Percentiles rank a stretch among this genome's conserved stretches.
phyloP scores from a whole-genome alignment of 768 basidiomycete genomes.

The Trametes elegans region DNA sequence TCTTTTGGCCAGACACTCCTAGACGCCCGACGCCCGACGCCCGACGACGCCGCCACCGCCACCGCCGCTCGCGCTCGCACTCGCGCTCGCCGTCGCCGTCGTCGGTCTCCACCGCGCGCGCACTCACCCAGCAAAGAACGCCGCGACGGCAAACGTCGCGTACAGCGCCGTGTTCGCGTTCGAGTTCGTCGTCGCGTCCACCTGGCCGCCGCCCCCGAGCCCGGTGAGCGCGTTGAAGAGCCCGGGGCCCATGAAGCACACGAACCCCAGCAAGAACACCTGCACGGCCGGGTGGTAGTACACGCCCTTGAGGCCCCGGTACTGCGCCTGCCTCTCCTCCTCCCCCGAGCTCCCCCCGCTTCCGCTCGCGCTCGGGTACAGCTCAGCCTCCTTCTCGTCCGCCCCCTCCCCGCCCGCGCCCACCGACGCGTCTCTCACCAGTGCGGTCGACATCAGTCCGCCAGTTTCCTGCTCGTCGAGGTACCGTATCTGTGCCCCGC shows the following conservation, averaged over 20 bases:
- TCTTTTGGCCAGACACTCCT: no score
- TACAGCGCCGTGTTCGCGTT: conserved; percentile 73
- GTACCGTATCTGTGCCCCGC: no score
- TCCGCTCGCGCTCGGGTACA: neutral
- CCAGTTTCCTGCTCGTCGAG: no score
- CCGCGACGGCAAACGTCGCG: conserved; percentile 55
- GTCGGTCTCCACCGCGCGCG: neutral
- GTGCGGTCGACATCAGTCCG: no score
- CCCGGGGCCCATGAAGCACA: conserved; percentile 60
- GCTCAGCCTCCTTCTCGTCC: conserved; percentile 3
- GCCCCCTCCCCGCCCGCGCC: no score
- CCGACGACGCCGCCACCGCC: no score
- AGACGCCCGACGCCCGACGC: no score
- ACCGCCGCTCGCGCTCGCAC: no score
- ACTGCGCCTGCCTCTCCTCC: conserved; percentile 41
- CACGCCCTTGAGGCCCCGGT: conserved; percentile 49
- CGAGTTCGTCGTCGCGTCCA: conserved; percentile 61
- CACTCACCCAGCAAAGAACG: conserved; percentile 71
- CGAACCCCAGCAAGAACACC: conserved; percentile 62
- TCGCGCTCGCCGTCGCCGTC: no score
- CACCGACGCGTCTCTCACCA: no score
- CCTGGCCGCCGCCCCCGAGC: conserved; percentile 75
- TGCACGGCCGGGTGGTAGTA: conserved; percentile 62
- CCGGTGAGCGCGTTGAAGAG: conserved; percentile 81
- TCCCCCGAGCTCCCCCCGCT: no score